Evolutionary conservation across 2,329 filamentous ascomycete species (phyloP).

Genomic region (Colletotrichum lindemuthianum): DNA sequence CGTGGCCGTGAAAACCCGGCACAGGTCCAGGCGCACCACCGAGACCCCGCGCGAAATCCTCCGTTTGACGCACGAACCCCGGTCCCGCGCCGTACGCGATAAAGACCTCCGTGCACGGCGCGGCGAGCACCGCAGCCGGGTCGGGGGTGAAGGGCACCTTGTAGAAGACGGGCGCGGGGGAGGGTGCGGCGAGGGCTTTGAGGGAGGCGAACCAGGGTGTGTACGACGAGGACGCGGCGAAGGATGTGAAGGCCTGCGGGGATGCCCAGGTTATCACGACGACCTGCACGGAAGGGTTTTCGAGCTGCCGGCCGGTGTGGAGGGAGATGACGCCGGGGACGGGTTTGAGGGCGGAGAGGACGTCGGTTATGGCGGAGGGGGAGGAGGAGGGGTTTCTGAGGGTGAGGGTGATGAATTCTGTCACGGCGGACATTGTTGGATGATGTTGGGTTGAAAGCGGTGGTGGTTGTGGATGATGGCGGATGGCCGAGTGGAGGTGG

Average conservation of each 20-base stretch:
- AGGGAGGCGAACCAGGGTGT: slow-evolving; percentile 52
- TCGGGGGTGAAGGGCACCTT: slow-evolving; percentile 29
- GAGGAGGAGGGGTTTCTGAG: slow-evolving; percentile 29
- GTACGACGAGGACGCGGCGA: slow-evolving; percentile 52
- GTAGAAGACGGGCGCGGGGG: slow-evolving; percentile 39
- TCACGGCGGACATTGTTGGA: slow-evolving; percentile 27
- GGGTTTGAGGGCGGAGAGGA: slow-evolving; percentile 32
- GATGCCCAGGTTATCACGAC: slow-evolving; percentile 49
- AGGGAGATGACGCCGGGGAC: slow-evolving; percentile 46
- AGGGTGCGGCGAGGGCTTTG: slow-evolving; percentile 40
- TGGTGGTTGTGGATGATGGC: not conserved
- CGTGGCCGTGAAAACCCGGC: slow-evolving; percentile 46
- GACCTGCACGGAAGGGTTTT: slow-evolving; percentile 46
- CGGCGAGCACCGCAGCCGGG: slow-evolving; percentile 43
- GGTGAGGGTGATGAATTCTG: slow-evolving; percentile 34
- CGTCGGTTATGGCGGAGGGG: slow-evolving; percentile 27
- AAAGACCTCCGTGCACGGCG: slow-evolving; percentile 52
- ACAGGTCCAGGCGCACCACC: slow-evolving; percentile 20
- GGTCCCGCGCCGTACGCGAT: slow-evolving; percentile 46
- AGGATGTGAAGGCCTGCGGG: slow-evolving; percentile 47
- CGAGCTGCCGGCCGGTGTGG: slow-evolving; percentile 48
- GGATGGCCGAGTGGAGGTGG: not conserved
- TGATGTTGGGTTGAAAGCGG: not conserved
- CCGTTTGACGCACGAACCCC: slow-evolving; percentile 32
- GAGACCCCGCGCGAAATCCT: slow-evolving; percentile 45